Evolutionary conservation across 2,329 filamentous ascomycete genomes (phyloP).

Genomic region (Karstenula rhodostoma): DNA sequence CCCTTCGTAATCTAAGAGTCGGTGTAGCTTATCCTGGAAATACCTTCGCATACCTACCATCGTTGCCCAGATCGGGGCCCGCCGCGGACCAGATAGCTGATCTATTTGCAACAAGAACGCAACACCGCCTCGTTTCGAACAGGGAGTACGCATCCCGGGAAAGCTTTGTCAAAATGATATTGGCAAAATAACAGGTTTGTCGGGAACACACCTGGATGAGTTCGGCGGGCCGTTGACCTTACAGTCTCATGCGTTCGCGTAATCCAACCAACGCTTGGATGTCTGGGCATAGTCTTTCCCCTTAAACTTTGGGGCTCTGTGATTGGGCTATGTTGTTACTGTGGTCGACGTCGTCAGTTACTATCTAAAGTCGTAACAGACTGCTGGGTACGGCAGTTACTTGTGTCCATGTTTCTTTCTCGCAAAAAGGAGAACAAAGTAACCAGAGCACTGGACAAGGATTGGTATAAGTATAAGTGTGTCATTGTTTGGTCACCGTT

Average conservation of each 20-base stretch:
- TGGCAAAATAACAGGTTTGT: neutral
- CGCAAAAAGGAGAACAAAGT: neutral
- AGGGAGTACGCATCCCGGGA: neutral
- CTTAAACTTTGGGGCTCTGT: neutral
- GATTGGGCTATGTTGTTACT: neutral
- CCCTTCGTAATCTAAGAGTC: neutral
- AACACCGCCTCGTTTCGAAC: neutral
- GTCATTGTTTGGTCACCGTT: neutral
- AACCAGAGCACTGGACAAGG: neutral
- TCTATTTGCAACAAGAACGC: neutral
- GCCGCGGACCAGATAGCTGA: neutral
- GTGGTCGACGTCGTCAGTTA: neutral
- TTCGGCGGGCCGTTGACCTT: conserved; percentile 6
- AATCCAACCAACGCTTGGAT: neutral
- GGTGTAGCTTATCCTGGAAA: neutral
- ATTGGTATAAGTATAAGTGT: neutral
- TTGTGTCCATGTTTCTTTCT: neutral
- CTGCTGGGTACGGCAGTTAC: conserved; percentile 3
- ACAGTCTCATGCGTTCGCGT: conserved; percentile 11
- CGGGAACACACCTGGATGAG: conserved; percentile 2
- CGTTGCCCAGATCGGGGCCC: neutral
- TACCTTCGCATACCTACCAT: neutral
- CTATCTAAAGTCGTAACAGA: neutral
- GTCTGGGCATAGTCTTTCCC: neutral
- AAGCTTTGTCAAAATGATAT: neutral